A percentile compares a stretch with the other conserved stretches of the same genome.
phyloP scores from a whole-genome alignment of 345 rosid species.

The Acer negundo region DNA sequence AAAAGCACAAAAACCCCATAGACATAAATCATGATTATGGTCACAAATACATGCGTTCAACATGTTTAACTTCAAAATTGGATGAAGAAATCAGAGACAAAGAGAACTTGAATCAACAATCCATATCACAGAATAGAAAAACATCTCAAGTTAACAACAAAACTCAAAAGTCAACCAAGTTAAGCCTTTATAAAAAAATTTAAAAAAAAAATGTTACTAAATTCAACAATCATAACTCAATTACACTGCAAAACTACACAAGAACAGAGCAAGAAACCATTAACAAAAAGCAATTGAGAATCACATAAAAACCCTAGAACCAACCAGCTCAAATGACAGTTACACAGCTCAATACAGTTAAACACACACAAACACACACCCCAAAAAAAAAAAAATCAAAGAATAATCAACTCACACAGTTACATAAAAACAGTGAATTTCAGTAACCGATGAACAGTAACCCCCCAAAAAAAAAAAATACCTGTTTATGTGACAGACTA shows the following conservation, averaged over 20 bases:
- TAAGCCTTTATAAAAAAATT: no score
- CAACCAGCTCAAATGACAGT: constrained; percentile 28
- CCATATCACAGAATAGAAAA: constrained; percentile 21
- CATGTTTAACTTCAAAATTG: not conserved
- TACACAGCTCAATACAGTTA: constrained; percentile 26
- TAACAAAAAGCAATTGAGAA: constrained; percentile 7
- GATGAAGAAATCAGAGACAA: not conserved
- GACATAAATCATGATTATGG: constrained; percentile 5
- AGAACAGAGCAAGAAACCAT: constrained; percentile 8
- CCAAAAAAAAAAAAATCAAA: not conserved
- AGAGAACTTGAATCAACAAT: constrained; percentile 15
- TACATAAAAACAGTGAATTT: not conserved
- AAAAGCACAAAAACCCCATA: not conserved
- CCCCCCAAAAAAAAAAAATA: not conserved
- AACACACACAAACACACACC: not conserved
- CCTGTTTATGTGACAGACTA: constrained; percentile 12
- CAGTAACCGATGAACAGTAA: not conserved
- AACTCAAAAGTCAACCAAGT: constrained; percentile 41
- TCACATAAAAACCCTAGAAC: constrained; percentile 29
- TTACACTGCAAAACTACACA: constrained; percentile 20
- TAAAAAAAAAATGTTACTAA: not conserved
- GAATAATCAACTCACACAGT: not conserved
- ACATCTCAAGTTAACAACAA: constrained; percentile 18
- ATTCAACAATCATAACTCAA: constrained; percentile 14
- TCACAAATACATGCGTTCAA: not conserved